Conservation (phyloP, 768 basidiomycete genomes). For the Gloeopeniophorella convolvens region DNA sequence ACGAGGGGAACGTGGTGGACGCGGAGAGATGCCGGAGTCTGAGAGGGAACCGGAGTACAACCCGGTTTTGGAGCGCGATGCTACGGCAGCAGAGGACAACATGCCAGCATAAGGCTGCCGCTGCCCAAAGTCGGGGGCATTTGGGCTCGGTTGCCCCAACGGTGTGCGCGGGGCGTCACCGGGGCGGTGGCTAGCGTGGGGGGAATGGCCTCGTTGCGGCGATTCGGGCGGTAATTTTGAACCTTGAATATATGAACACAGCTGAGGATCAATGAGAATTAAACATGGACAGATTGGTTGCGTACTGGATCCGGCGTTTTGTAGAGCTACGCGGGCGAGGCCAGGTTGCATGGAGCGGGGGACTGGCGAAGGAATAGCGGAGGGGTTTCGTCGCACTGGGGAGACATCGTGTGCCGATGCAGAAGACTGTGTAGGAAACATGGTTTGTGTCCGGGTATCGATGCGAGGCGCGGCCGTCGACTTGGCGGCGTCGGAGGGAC, state of each 20-base stretch:
- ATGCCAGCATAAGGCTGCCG: not conserved
- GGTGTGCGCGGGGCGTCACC: not conserved
- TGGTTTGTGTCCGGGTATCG: too few species aligned
- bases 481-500: not conserved
- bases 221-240: not conserved
- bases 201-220: not conserved
- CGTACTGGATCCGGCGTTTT: constrained; percentile 5
- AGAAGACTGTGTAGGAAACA: not conserved
- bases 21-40: constrained; percentile 12
- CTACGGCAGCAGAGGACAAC: not conserved
- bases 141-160: not conserved
- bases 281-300: not conserved
- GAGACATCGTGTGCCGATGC: not conserved
- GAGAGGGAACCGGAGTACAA: constrained; percentile 14
- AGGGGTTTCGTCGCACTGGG: not conserved
- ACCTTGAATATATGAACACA: not conserved
- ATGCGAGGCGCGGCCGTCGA: not conserved
- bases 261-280: not conserved
- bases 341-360: not conserved
- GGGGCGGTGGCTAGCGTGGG: not conserved
- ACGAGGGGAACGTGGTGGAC: not conserved
- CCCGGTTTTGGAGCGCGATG: not conserved
- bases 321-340: not conserved
- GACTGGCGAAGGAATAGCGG: not conserved
- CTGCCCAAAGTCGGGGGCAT: not conserved